Base-by-base conservation (phyloP, 2,329 filamentous ascomycete species). In the Bipolaris gigantea region DNA sequence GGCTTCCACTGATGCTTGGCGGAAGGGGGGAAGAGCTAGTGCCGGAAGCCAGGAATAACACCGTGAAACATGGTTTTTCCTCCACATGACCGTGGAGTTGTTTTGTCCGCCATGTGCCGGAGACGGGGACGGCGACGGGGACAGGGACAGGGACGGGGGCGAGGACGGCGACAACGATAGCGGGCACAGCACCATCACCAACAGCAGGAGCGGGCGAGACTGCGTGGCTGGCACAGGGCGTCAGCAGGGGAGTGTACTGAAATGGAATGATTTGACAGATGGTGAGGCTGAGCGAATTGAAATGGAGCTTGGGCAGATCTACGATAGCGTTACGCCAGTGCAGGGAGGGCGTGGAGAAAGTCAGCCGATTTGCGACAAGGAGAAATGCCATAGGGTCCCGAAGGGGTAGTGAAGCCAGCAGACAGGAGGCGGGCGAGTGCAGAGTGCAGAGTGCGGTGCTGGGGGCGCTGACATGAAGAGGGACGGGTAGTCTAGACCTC, bases 271-370 rank as follows among this genome's bases (percentile, higher is more conserved):
- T 35, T 27, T 18, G 15, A 27, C 6, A 19, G 13, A 35, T n/a
- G 23, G 32, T 43, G 47, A 45, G 48, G 41, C 40, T 38, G 40
- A 46, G 43, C 15, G 15, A 19, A 6, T 33, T 33, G 42, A 19
- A 19, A 6, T 33, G 43, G 42, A 41, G 44, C 30, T 35, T 48
- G 44, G 35, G 36, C 23, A 41, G 38, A 48, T 53, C 50, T 53
- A 48, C 50, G 32, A 50, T 50, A 32, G 48, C 30, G 27, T 18
- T 40, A 42, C 36, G 33, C 32, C 30, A 45, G 34, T 40, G 21
- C 38, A 40, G 38, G 38, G 19, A 40, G 38, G 18, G 9, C 21
- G 50, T 48, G 44, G 50, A 48, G 43, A 42, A 47, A 48, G 41
- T 30, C 30, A 48, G 44, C 44, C 50, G 43, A 52, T 48, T 41